phyloP scores from a whole-genome alignment of 768 basidiomycete genomes.

The Russula griseocarnosa region DNA sequence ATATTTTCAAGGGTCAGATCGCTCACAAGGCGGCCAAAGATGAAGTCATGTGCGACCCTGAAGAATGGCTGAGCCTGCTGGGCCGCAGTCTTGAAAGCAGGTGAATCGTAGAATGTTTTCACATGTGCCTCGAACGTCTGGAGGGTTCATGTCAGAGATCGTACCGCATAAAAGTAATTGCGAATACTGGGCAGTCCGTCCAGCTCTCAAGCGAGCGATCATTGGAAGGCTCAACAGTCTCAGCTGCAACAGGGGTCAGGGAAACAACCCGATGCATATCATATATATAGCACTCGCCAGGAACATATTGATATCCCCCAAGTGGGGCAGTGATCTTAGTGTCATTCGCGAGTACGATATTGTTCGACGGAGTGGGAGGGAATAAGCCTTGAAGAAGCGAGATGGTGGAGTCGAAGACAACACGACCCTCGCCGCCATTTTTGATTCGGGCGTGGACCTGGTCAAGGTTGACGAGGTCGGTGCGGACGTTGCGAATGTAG shows the following conservation, averaged over 20 bases:
- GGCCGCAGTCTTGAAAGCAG: slow-evolving; percentile 58
- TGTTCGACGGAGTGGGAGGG: slow-evolving; percentile 72
- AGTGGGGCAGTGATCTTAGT: slow-evolving; percentile 68
- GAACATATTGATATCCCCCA: slow-evolving; percentile 82
- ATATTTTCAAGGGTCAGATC: slow-evolving; percentile 59
- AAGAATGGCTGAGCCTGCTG: slow-evolving; percentile 64
- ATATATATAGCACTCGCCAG: slow-evolving; percentile 43
- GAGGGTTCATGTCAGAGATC: not conserved
- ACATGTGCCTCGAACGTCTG: slow-evolving; percentile 67
- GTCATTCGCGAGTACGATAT: slow-evolving; percentile 74
- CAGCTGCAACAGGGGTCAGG: slow-evolving; percentile 43
- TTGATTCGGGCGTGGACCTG: slow-evolving; percentile 77
- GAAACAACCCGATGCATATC: not conserved
- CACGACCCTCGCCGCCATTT: slow-evolving; percentile 78
- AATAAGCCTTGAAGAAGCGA: slow-evolving; percentile 83
- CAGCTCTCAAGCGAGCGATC: slow-evolving; percentile 82
- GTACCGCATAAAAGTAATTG: not conserved
- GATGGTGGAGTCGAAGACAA: slow-evolving; percentile 82
- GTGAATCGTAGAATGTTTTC: slow-evolving; percentile 54
- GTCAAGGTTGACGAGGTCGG: slow-evolving; percentile 66
- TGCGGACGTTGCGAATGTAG: slow-evolving; percentile 60
- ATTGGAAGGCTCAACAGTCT: slow-evolving; percentile 82
- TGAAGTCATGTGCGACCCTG: slow-evolving; percentile 59
- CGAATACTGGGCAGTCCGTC: slow-evolving; percentile 55
- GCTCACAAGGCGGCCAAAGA: slow-evolving; percentile 54